phyloP scores from a whole-genome alignment of 768 basidiomycete species.

The Boletus vinaceobasis region DNA sequence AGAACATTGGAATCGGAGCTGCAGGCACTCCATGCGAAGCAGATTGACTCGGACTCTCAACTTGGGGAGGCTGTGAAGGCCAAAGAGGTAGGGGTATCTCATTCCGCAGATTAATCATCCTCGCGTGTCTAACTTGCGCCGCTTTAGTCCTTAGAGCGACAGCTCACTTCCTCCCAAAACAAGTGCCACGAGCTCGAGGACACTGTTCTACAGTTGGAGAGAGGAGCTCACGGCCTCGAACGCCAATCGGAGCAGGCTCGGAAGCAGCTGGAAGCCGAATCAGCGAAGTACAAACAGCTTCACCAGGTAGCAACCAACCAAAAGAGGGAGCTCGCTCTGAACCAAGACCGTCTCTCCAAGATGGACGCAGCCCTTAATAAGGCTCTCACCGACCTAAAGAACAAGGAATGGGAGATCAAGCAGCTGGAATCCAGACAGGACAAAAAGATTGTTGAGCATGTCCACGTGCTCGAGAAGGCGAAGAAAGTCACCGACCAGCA shows the following conservation, averaged over 20 bases:
- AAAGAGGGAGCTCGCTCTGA: constrained; percentile 64
- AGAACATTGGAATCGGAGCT: constrained; percentile 69
- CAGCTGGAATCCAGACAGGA: constrained; percentile 85
- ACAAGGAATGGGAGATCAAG: constrained; percentile 81
- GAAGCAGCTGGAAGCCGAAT: constrained; percentile 74
- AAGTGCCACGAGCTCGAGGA: constrained; percentile 90
- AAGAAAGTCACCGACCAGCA: constrained; percentile 93
- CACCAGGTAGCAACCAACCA: constrained; percentile 62
- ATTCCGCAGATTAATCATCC: not conserved
- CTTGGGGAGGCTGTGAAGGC: constrained; percentile 56
- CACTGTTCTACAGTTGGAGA: constrained; percentile 75
- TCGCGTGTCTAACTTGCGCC: not conserved
- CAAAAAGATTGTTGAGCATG: constrained; percentile 98
- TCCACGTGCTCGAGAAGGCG: constrained; percentile 93
- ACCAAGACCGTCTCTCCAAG: constrained; percentile 68
- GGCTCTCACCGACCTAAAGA: constrained; percentile 73
- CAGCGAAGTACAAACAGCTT: constrained; percentile 65
- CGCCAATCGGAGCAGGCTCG: constrained; percentile 68
- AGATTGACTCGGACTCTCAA: constrained; percentile 63
- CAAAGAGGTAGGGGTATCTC: constrained; percentile 64
- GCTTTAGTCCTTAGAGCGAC: constrained; percentile 68
- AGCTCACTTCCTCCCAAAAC: constrained; percentile 64
- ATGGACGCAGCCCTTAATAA: constrained; percentile 80
- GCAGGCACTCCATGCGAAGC: constrained; percentile 61
- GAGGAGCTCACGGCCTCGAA: constrained; percentile 71